A percentile compares a stretch with the other conserved stretches of the same genome.
Conservation (phyloP, 2,329 filamentous ascomycete genomes). For the Penicillium sp. region DNA sequence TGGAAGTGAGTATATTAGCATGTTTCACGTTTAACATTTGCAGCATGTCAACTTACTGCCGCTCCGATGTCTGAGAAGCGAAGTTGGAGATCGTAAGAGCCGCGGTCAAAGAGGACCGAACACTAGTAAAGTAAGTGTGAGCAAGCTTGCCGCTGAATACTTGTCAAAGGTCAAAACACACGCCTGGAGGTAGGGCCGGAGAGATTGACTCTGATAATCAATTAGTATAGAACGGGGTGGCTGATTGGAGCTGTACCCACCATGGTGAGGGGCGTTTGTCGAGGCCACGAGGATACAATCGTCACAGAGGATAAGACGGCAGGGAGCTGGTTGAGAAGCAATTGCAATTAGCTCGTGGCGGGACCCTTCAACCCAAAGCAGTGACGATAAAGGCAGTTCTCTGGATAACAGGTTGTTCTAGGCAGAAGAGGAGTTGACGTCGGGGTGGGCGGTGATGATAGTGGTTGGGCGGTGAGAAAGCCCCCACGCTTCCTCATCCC, state of each 20-base stretch:
- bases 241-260: constrained; percentile 21
- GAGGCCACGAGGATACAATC: background rate
- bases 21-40: background rate
- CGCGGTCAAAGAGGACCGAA: constrained; percentile 88
- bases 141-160: constrained; percentile 58
- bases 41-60: constrained; percentile 46
- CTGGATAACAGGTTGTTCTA: constrained; percentile 13
- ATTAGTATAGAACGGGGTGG: background rate
- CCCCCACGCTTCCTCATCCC: constrained; percentile 21
- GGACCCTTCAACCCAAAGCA: background rate
- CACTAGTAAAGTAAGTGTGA: constrained; percentile 92
- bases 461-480: constrained; percentile 36
- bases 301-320: background rate
- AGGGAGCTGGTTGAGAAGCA: background rate
- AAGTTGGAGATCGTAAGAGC: constrained; percentile 95
- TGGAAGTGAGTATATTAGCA: background rate
- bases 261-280: constrained; percentile 23
- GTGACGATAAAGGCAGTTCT: background rate
- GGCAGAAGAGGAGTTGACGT: constrained; percentile 20
- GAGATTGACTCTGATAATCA: constrained; percentile 18
- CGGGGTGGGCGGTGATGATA: constrained; percentile 18
- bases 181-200: constrained; percentile 44
- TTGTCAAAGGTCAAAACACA: constrained; percentile 60
- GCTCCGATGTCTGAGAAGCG: constrained; percentile 91
- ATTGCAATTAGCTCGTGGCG: background rate